Evolutionary conservation across 2,329 filamentous ascomycete genomes (phyloP).

Genomic region (Diaporthe citrichinensis): DNA sequence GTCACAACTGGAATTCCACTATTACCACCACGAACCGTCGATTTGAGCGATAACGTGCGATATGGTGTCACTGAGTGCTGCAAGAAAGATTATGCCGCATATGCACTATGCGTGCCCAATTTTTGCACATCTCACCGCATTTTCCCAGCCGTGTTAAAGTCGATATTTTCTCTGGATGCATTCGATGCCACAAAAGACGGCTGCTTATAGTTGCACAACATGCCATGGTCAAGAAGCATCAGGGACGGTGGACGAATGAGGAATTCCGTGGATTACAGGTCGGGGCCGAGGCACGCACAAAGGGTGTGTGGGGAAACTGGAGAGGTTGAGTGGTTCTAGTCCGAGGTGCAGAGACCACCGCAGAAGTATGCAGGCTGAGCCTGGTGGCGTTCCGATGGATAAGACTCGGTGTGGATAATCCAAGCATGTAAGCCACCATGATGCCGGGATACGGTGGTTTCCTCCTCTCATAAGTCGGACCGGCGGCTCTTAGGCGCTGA

Average conservation of each 20-base stretch:
- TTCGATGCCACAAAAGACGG: neutral
- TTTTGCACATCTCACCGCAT: neutral
- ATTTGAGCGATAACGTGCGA: too few relatives aligned
- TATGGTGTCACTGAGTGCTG: neutral
- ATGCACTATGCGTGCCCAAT: neutral
- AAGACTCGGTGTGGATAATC: conserved; percentile 1
- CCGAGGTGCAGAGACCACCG: neutral
- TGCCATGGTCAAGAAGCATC: neutral
- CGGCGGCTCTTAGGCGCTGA: conserved; percentile 1
- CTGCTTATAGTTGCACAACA: neutral
- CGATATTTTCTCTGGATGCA: neutral
- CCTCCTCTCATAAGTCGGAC: neutral
- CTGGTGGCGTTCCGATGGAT: conserved; percentile 11
- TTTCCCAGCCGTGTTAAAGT: neutral
- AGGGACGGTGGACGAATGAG: neutral
- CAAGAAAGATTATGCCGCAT: neutral
- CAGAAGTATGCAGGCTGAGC: conserved; percentile 2
- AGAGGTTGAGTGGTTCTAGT: neutral
- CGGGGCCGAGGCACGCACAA: neutral
- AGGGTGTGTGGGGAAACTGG: neutral
- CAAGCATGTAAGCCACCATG: conserved; percentile 22
- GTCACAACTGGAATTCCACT: too few relatives aligned
- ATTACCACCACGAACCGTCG: too few relatives aligned
- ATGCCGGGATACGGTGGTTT: conserved; percentile 5
- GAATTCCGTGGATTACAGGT: neutral